Conservation (phyloP, 1,284 basidiomycete genomes). For the Pholiota adiposa region DNA sequence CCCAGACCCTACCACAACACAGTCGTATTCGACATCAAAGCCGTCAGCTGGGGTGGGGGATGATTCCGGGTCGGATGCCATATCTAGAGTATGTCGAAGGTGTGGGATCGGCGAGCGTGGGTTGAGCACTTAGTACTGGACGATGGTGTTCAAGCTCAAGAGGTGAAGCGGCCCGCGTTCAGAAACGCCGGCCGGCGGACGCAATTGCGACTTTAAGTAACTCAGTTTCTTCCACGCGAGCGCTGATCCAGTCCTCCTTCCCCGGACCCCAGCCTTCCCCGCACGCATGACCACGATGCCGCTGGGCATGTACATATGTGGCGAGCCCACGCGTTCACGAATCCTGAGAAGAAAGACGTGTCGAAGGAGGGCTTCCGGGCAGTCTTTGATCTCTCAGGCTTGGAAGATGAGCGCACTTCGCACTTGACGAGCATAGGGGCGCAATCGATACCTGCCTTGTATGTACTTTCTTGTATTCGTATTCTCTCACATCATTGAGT, state of each 20-base stretch:
- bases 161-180: neutral
- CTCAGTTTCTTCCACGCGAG: neutral
- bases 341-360: neutral
- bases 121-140: neutral
- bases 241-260: neutral
- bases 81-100: neutral
- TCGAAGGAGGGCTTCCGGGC: neutral
- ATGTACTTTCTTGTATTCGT: no score
- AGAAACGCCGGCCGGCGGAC: neutral
- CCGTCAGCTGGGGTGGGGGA: neutral
- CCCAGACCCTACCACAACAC: conserved; percentile 68
- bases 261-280: neutral
- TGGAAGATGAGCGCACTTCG: no score
- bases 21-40: conserved; percentile 43
- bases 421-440: no score
- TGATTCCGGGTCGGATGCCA: no score
- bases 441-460: no score
- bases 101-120: no score
- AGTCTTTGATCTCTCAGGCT: no score
- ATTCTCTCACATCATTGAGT: no score
- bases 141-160: neutral
- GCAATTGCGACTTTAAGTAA: no score
- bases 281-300: neutral
- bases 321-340: no score
- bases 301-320: neutral